Evolutionary conservation across 176 grass and related monocot species (phyloP).

Genomic region (Raddia distichophylla): DNA sequence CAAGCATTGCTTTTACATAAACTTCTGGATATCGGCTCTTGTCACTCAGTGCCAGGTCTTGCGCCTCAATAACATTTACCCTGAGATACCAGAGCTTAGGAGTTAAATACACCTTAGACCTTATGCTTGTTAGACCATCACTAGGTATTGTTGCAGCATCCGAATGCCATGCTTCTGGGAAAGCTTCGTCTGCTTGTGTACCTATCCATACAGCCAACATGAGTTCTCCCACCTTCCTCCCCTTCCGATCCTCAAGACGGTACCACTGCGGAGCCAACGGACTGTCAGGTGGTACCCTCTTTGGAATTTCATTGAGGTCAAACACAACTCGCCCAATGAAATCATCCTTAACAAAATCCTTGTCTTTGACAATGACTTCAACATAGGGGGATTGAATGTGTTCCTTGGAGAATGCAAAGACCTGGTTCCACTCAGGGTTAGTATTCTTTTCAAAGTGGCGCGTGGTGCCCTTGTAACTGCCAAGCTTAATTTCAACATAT

Average conservation of each 20-base stretch:
- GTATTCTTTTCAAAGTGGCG: slow-evolving; percentile 56
- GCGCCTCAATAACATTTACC: slow-evolving; percentile 66
- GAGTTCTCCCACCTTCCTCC: slow-evolving; percentile 53
- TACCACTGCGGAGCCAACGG: slow-evolving; percentile 67
- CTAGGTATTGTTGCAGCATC: slow-evolving; percentile 60
- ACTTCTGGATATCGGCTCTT: slow-evolving; percentile 52
- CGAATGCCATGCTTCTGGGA: slow-evolving; percentile 74
- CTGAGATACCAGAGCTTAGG: slow-evolving; percentile 76
- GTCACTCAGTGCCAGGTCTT: slow-evolving; percentile 57
- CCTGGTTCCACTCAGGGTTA: slow-evolving; percentile 62
- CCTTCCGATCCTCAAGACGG: slow-evolving; percentile 52
- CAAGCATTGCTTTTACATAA: slow-evolving; percentile 60
- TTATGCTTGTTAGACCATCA: slow-evolving; percentile 57
- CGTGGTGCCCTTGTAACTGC: slow-evolving; percentile 65
- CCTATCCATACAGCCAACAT: slow-evolving; percentile 74
- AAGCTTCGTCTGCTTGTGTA: slow-evolving; percentile 62
- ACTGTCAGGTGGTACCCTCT: slow-evolving; percentile 69
- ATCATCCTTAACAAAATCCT: slow-evolving; percentile 59
- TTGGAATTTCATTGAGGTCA: slow-evolving; percentile 65
- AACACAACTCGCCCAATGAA: slow-evolving; percentile 56
- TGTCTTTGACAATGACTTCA: slow-evolving; percentile 59
- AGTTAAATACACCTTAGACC: slow-evolving; percentile 72
- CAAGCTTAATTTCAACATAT: slow-evolving; percentile 56
- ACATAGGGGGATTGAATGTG: slow-evolving; percentile 49
- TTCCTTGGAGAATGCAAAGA: slow-evolving; percentile 70